Evolutionary conservation across 169 alveolate species (phyloP).

Genomic region (Eimeria necatrix): DNA sequence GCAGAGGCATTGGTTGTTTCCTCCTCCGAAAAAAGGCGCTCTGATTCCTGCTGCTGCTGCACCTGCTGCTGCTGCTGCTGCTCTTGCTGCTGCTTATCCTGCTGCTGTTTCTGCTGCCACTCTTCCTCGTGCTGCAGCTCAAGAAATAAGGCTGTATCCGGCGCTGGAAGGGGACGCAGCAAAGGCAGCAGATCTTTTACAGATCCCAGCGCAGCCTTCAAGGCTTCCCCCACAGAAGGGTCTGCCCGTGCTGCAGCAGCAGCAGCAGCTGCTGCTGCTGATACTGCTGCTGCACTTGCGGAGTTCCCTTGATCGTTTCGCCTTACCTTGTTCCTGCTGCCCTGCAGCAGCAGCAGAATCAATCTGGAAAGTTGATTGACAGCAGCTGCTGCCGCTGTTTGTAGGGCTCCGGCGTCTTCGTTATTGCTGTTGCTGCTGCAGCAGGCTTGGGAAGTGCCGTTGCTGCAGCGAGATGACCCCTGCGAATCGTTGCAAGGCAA

Average conservation of each 20-base stretch:
- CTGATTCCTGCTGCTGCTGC: background rate
- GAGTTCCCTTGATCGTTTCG: background rate
- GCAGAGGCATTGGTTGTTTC: background rate
- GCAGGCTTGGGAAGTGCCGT: background rate
- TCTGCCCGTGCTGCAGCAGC: background rate
- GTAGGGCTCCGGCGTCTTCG: background rate
- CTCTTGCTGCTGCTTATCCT: background rate
- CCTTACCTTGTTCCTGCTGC: background rate
- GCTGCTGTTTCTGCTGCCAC: background rate
- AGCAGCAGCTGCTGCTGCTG: background rate
- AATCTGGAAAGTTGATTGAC: background rate
- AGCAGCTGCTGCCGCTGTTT: conserved; percentile 15
- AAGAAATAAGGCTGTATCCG: background rate
- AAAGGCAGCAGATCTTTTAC: conserved; percentile 3
- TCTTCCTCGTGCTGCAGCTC: background rate
- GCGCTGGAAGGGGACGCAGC: background rate
- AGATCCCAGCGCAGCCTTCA: background rate
- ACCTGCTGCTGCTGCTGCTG: background rate
- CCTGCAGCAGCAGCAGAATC: conserved; percentile 15
- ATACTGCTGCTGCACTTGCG: background rate
- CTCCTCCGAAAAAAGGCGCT: background rate
- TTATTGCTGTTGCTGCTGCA: conserved; percentile 36
- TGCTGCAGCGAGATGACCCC: conserved; percentile 14
- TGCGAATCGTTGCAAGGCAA: background rate
- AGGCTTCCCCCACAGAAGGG: background rate